Base-by-base conservation (phyloP, 139 green algal genomes). In the Desmodesmus armatus region DNA sequence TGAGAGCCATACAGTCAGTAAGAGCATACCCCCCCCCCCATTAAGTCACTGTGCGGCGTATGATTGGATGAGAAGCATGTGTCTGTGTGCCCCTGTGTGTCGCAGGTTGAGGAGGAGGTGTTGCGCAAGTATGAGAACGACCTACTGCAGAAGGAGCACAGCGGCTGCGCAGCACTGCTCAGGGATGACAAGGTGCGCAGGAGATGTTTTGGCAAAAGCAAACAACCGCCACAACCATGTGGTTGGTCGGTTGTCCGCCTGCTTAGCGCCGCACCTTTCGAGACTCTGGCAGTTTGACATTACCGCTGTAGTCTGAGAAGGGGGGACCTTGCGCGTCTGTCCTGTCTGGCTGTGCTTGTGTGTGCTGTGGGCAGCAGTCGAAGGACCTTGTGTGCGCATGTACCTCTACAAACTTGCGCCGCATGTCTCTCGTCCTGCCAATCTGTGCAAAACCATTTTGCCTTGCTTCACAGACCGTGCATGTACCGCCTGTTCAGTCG, bases 401-500 rank as follows among this genome's bases (percentile, higher is more conserved):
- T n/a, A n/a, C n/a, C n/a, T n/a, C n/a, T n/a, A n/a, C n/a, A n/a
- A n/a, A n/a, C n/a, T n/a, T n/a, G n/a, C n/a, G n/a, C 62, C 23
- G 31, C 9, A 31, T 72, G 63, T 29, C 19, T 37, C 63, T 23
- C 35, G 31, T 5, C 9, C 13, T 47, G 33, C 25, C 19, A 9
- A 5, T 76, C 33, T 31, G 51, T 35, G 19, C 41, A 37, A 41
- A 35, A 67, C 23, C 58, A 75, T n/a, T n/a, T n/a, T n/a, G n/a
- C n/a, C n/a, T n/a, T n/a, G n/a, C n/a, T n/a, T n/a, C n/a, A 60
- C 92, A 96, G 93, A 96, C 93, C 90, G 5, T 92, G 98, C 66
- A 98, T 99, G 98, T 99, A 96, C 94, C 92, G 96, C n/a, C 93
- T 99, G 27, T 99, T 99, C 90, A 89, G 89, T 17, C 93, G 96